phyloP scores from a whole-genome alignment of 371 early-diverging fungal species.

The Chytridium lagenaria region DNA sequence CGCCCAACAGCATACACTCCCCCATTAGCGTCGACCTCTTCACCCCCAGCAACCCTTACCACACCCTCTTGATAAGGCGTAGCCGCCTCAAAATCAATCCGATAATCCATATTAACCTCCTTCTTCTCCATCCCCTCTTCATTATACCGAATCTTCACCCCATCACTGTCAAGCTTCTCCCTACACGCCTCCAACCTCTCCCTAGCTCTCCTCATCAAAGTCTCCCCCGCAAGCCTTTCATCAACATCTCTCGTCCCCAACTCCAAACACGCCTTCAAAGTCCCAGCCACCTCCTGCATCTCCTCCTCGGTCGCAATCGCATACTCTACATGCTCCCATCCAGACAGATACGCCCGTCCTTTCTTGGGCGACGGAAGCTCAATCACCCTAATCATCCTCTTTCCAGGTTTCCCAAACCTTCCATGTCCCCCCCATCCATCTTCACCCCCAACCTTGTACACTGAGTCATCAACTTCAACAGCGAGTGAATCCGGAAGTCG shows the following conservation, averaged over 20 bases:
- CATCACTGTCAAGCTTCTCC: conserved; percentile 6
- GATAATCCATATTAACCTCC: conserved; percentile 38
- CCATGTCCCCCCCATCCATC: neutral
- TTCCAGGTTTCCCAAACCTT: conserved; percentile 7
- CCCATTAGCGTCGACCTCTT: no score
- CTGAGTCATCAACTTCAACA: conserved; percentile 17
- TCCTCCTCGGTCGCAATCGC: neutral
- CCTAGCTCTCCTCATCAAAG: no score
- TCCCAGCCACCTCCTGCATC: neutral
- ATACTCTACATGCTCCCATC: conserved; percentile 47
- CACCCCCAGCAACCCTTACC: neutral
- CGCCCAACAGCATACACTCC: no score
- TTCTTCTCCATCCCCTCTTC: conserved; percentile 32
- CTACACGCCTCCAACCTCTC: conserved; percentile 32
- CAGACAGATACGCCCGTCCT: conserved; percentile 35
- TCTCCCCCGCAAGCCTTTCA: conserved; percentile 9
- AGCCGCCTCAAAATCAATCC: conserved; percentile 26
- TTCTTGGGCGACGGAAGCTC: conserved; percentile 47
- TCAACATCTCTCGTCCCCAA: neutral
- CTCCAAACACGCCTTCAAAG: no score
- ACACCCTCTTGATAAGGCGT: neutral
- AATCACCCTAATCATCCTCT: conserved; percentile 32
- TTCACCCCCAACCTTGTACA: conserved; percentile 1
- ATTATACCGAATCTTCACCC: conserved; percentile 35
- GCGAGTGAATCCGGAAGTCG: conserved; percentile 31